A percentile compares a stretch with the other conserved stretches of the same genome.
Conservation (phyloP, 441 rosid species). For the Eutrema salsugineum region DNA sequence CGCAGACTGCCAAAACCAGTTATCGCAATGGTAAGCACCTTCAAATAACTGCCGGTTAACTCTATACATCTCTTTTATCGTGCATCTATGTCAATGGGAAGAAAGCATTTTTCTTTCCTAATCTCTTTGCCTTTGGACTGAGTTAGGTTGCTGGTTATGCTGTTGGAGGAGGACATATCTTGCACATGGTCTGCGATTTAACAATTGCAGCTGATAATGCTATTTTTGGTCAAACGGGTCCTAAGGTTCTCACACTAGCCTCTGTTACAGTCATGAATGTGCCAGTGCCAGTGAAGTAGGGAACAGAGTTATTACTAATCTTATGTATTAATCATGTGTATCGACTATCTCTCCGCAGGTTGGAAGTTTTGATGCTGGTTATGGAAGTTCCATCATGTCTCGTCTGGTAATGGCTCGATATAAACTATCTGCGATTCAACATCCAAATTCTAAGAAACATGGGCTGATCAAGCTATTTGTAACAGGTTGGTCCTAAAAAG, state of each 20-base stretch:
- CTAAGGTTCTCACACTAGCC: slow-evolving; percentile 54
- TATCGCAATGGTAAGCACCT: slow-evolving; percentile 74
- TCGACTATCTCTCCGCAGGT: slow-evolving; percentile 43
- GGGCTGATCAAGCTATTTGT: neutral
- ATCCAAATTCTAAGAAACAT: neutral
- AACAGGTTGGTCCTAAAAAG: slow-evolving; percentile 84
- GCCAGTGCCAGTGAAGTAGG: neutral
- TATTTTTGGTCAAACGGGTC: slow-evolving; percentile 93
- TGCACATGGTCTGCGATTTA: slow-evolving; percentile 96
- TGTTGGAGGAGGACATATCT: slow-evolving; percentile 87
- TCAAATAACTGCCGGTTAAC: neutral
- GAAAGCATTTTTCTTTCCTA: neutral
- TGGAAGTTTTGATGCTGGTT: slow-evolving; percentile 98
- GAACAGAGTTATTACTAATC: neutral
- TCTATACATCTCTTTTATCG: neutral
- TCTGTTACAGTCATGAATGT: neutral
- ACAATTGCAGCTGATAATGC: slow-evolving; percentile 97
- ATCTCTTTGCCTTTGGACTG: neutral
- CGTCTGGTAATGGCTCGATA: slow-evolving; percentile 55
- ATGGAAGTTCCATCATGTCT: slow-evolving; percentile 95
- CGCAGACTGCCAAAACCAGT: slow-evolving; percentile 94
- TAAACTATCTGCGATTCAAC: neutral
- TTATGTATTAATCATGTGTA: neutral
- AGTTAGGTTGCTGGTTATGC: slow-evolving; percentile 95
- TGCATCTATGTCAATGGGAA: neutral